Conservation (phyloP, 2,329 filamentous ascomycete genomes). For the Trichoderma koningiopsis region DNA sequence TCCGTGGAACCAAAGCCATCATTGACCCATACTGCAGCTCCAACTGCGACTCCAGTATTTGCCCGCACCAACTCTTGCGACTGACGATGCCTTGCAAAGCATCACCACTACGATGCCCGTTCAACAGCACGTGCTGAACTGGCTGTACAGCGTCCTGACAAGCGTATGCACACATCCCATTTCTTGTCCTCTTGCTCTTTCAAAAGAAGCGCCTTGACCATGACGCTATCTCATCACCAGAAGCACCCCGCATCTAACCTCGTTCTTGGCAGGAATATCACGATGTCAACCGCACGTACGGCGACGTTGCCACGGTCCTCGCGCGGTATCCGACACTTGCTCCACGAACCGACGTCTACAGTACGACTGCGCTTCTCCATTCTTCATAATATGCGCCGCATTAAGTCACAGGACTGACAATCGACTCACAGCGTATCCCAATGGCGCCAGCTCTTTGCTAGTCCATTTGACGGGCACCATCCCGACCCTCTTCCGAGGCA, state of each 20-base stretch:
- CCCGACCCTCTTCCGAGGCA: conserved; percentile 87
- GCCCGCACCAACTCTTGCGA: neutral
- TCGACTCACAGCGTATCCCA: conserved; percentile 71
- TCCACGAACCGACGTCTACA: conserved; percentile 92
- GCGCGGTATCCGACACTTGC: conserved; percentile 77
- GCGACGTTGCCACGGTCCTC: conserved; percentile 82
- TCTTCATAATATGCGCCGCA: neutral
- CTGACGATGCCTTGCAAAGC: conserved; percentile 19
- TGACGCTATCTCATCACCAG: neutral
- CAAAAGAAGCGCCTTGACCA: neutral
- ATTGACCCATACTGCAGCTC: neutral
- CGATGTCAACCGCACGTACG: conserved; percentile 90
- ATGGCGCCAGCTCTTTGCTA: conserved; percentile 82
- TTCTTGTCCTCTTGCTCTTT: neutral
- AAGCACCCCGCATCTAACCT: conserved; percentile 13
- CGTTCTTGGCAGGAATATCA: conserved; percentile 73
- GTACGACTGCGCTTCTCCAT: conserved; percentile 53
- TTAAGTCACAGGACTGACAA: conserved; percentile 17
- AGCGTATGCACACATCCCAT: conserved; percentile 55
- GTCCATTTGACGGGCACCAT: conserved; percentile 85
- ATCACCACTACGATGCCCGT: conserved; percentile 60
- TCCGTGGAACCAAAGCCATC: neutral
- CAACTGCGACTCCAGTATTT: neutral
- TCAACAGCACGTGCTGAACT: conserved; percentile 87
- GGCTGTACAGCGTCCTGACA: conserved; percentile 89